phyloP scores from a whole-genome alignment of 345 rosid genomes.

The Sapria himalayana region DNA sequence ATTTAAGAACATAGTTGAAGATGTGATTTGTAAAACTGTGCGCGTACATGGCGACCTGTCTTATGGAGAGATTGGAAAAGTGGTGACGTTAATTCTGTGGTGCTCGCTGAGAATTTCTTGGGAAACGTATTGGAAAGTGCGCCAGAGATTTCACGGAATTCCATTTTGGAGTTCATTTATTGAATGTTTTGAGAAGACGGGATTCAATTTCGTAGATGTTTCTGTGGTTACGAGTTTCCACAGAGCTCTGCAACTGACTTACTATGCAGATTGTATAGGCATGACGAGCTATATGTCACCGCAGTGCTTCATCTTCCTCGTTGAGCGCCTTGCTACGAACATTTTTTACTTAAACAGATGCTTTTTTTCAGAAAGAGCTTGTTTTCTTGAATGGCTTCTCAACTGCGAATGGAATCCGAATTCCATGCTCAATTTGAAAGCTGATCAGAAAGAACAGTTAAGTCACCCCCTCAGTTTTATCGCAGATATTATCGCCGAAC shows the following conservation, averaged over 20 bases:
- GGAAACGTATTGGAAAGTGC: constrained; percentile 6
- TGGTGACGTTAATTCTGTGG: constrained; percentile 22
- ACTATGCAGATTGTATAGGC: constrained; percentile 13
- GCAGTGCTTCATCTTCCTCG: constrained; percentile 21
- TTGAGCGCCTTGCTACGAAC: constrained; percentile 19
- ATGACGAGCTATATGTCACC: constrained; percentile 18
- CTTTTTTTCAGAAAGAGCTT: constrained; percentile 12
- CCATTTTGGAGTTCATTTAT: constrained; percentile 18
- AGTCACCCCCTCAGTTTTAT: constrained; percentile 3
- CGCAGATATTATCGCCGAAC: neutral
- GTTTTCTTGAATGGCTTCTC: constrained; percentile 23
- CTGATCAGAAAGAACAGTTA: neutral
- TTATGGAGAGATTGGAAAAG: constrained; percentile 18
- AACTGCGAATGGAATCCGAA: constrained; percentile 7
- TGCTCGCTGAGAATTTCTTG: constrained; percentile 2
- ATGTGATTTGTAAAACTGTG: constrained; percentile 4
- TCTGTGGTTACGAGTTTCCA: constrained; percentile 10
- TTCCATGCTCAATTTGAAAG: neutral
- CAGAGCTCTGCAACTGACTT: constrained; percentile 17
- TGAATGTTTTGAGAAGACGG: constrained; percentile 2
- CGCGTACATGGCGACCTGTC: constrained; percentile 7
- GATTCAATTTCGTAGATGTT: neutral
- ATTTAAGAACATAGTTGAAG: constrained; percentile 9
- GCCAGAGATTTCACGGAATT: constrained; percentile 4
- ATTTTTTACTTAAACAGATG: constrained; percentile 6